phyloP scores from a whole-genome alignment of 768 basidiomycete species.

The Phylloporus rhodoxanthus region DNA sequence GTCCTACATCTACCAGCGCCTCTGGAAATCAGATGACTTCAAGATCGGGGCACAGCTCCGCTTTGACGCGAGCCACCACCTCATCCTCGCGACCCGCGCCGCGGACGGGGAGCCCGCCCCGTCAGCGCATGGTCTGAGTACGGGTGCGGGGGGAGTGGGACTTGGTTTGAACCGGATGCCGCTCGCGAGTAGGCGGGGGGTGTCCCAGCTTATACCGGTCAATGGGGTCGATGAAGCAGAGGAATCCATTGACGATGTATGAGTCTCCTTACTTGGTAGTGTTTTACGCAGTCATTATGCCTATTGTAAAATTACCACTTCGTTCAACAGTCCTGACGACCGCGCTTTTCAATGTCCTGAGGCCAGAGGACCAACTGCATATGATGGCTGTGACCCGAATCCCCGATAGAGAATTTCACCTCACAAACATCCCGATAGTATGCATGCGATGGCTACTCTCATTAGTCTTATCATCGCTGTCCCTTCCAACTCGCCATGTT shows the following conservation, averaged over 20 bases:
- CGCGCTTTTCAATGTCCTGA: too few relatives aligned
- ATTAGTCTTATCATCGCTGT: too few relatives aligned
- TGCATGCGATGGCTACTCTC: too few relatives aligned
- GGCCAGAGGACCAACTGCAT: too few relatives aligned
- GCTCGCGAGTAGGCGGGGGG: slow-evolving; percentile 5
- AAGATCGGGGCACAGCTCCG: slow-evolving; percentile 54
- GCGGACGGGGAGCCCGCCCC: not conserved
- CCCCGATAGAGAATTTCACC: too few relatives aligned
- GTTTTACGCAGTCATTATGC: not conserved
- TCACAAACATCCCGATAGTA: too few relatives aligned
- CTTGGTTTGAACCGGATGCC: not conserved
- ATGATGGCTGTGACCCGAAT: too few relatives aligned
- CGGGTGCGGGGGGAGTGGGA: not conserved
- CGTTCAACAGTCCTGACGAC: too few relatives aligned
- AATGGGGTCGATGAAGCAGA: not conserved
- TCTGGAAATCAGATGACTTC: slow-evolving; percentile 61
- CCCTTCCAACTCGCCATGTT: too few relatives aligned
- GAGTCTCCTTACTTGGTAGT: not conserved
- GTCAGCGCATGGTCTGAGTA: not conserved
- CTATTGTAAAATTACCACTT: too few relatives aligned
- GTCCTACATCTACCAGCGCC: slow-evolving; percentile 55
- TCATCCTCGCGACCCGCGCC: slow-evolving; percentile 43
- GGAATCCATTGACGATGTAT: slow-evolving; percentile 14
- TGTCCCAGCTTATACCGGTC: slow-evolving; percentile 9
- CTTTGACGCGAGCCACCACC: slow-evolving; percentile 46